These are phyloP conservation scores for Candida buenavistaensis DNA, from an alignment of 1,139 yeast species.

Conservation along the genomic window DNA sequence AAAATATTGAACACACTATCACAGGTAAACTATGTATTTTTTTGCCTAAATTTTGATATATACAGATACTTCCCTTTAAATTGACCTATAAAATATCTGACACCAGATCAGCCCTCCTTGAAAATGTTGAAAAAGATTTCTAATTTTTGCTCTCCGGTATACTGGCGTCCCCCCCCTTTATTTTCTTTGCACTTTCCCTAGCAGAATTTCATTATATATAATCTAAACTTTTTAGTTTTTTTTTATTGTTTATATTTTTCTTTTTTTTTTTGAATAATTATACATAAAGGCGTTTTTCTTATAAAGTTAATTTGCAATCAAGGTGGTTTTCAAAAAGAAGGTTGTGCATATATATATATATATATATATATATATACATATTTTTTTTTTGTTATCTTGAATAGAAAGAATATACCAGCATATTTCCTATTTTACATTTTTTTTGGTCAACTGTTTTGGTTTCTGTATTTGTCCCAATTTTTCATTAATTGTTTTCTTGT, in stretches of 20 bases:
- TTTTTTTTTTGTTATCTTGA: slow-evolving; percentile 8
- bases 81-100: too few species aligned
- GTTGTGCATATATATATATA: neutral
- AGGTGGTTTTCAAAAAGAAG: too few species aligned
- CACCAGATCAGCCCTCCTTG: too few species aligned
- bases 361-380: neutral
- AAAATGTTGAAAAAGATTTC: too few species aligned
- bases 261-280: neutral
- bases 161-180: too few species aligned
- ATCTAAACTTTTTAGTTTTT: neutral
- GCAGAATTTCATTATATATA: too few species aligned
- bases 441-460: neutral
- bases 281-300: too few species aligned
- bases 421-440: slow-evolving; percentile 3
- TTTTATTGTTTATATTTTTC: neutral
- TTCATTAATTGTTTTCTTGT: slow-evolving; percentile 1
- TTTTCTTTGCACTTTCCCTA: too few species aligned
- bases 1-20: neutral
- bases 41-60: too few species aligned
- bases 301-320: too few species aligned
- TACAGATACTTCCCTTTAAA: too few species aligned
- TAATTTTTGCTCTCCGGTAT: too few species aligned
- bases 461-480: slow-evolving; percentile 2
- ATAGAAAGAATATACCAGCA: slow-evolving; percentile 3
- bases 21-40: neutral